Evolutionary conservation across 495 filamentous ascomycete species (phyloP).

Genomic region (Hyaloscypha hepaticicola): DNA sequence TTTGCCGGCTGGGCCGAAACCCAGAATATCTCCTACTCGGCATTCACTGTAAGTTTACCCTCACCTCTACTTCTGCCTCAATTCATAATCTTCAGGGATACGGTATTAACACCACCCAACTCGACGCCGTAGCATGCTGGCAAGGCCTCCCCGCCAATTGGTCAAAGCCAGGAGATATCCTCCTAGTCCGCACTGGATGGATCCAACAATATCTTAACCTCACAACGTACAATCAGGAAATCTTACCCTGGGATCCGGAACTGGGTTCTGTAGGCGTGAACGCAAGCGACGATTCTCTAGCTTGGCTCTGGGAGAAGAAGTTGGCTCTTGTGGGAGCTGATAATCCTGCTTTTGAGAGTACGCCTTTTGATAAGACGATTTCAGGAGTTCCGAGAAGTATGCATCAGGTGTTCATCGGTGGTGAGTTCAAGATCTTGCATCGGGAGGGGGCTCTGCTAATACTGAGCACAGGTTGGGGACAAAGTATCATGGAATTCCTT

Average conservation of each 20-base stretch:
- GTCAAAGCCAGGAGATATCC: constrained; percentile 33
- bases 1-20: constrained; percentile 36
- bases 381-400: background rate
- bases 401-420: constrained; percentile 11
- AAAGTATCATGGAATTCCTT: background rate
- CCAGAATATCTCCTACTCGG: constrained; percentile 49
- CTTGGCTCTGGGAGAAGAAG: constrained; percentile 37
- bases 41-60: constrained; percentile 51
- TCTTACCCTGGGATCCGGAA: constrained; percentile 26
- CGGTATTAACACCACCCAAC: background rate
- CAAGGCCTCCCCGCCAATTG: constrained; percentile 39
- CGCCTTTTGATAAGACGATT: constrained; percentile 45
- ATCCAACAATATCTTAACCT: constrained; percentile 29
- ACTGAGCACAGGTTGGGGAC: background rate
- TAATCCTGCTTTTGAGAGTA: constrained; percentile 37
- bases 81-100: background rate
- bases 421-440: background rate
- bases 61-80: constrained; percentile 18
- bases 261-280: constrained; percentile 32
- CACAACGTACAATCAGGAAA: constrained; percentile 24
- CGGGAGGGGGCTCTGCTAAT: background rate
- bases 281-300: constrained; percentile 27
- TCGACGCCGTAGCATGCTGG: constrained; percentile 1
- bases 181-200: constrained; percentile 37
- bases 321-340: constrained; percentile 36